phyloP scores from a whole-genome alignment of 83 land plant genomes.

The Thuja plicata region DNA sequence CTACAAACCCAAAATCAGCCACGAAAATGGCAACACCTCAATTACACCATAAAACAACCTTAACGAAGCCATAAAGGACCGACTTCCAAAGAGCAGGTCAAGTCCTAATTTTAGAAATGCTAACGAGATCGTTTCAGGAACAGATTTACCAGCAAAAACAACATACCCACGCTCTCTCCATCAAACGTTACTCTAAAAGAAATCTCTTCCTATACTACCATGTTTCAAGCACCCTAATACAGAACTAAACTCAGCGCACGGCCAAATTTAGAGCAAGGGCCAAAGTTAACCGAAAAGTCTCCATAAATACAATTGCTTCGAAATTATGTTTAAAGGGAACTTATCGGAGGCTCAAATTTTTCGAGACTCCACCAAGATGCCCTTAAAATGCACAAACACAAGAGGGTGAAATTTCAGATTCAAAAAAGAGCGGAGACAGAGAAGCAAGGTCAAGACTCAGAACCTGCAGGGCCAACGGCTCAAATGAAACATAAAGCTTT shows the following conservation, averaged over 20 bases:
- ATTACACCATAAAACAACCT: background rate
- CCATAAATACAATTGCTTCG: background rate
- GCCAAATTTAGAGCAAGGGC: background rate
- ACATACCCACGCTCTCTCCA: background rate
- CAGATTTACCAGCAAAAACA: background rate
- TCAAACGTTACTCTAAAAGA: background rate
- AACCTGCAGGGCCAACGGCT: conserved; percentile 14
- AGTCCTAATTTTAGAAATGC: background rate
- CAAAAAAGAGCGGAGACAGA: background rate
- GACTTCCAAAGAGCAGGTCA: background rate
- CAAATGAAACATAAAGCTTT: background rate
- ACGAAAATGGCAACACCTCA: background rate
- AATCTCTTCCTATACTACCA: background rate
- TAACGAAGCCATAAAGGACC: background rate
- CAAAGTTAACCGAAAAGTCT: background rate
- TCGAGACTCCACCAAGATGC: background rate
- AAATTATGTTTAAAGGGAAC: background rate
- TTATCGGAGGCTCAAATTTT: background rate
- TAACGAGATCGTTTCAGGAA: background rate
- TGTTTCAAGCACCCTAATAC: background rate
- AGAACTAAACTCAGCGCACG: background rate
- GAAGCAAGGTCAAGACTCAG: conserved; percentile 21
- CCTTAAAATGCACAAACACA: background rate
- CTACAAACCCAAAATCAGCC: background rate
- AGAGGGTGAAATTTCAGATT: background rate